Evolutionary conservation across 306 rosid genomes (phyloP).

Genomic region (Bauhinia variegata): DNA sequence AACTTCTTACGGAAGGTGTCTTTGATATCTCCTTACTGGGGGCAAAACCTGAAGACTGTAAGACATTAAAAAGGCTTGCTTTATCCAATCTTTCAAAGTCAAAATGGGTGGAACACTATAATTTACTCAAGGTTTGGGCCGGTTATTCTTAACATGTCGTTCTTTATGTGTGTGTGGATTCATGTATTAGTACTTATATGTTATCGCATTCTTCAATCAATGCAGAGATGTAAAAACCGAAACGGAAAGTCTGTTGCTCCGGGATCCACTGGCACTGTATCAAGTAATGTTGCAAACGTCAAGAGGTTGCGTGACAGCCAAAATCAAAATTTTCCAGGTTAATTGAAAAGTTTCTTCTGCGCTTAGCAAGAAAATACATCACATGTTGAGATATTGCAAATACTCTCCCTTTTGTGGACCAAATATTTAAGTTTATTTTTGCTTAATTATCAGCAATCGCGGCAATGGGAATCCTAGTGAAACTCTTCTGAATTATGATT

Average conservation of each 20-base stretch:
- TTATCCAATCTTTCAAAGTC: conserved; percentile 62
- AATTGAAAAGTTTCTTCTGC: conserved; percentile 35
- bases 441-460: background rate
- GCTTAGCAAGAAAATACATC: conserved; percentile 1
- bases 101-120: conserved; percentile 83
- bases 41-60: conserved; percentile 82
- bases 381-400: conserved; percentile 1
- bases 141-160: conserved; percentile 25
- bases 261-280: conserved; percentile 47
- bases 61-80: conserved; percentile 74
- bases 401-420: conserved; percentile 1
- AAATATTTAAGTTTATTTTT: background rate
- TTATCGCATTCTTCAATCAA: conserved; percentile 34
- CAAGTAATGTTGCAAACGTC: conserved; percentile 52
- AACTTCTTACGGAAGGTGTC: conserved; percentile 85
- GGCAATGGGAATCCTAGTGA: background rate
- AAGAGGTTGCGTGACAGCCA: conserved; percentile 64
- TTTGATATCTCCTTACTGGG: conserved; percentile 72
- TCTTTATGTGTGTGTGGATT: conserved; percentile 3
- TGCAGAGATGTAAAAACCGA: conserved; percentile 64
- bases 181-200: conserved; percentile 16
- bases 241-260: conserved; percentile 50
- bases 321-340: conserved; percentile 76
- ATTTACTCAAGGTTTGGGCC: conserved; percentile 68
- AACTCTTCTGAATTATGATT: background rate